Evolutionary conservation across 805 yeast species (phyloP).

Genomic region (Candida andamanensis): DNA sequence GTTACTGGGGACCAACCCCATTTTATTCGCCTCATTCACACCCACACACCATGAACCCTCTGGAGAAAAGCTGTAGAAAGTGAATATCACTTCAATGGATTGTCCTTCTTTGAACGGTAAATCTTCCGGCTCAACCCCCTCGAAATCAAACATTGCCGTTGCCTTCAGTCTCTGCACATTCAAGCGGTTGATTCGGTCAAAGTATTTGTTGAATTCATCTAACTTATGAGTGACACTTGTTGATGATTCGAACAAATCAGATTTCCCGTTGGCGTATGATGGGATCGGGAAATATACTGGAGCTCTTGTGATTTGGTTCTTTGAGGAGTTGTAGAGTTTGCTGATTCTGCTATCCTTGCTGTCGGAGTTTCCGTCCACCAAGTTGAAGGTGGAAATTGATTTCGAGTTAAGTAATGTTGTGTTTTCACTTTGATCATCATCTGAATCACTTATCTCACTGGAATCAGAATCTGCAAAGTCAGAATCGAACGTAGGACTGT

Average conservation of each 20-base stretch:
- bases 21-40: conserved; percentile 15
- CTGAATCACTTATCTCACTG: conserved; percentile 5
- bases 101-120: conserved; percentile 32
- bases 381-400: conserved; percentile 14
- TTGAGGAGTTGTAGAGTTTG: conserved; percentile 27
- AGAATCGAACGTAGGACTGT: conserved; percentile 5
- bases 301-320: conserved; percentile 27
- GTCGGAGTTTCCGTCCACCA: conserved; percentile 9
- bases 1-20: conserved; percentile 31
- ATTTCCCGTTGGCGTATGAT: conserved; percentile 1
- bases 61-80: conserved; percentile 21
- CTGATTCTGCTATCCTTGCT: conserved; percentile 14
- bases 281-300: conserved; percentile 18
- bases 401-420: conserved; percentile 1
- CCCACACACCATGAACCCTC: conserved; percentile 33
- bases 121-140: conserved; percentile 33
- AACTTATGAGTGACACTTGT: conserved; percentile 23
- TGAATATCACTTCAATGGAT: conserved; percentile 25
- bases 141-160: conserved; percentile 19
- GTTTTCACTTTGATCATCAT: conserved; percentile 6
- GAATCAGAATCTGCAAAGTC: conserved; percentile 2
- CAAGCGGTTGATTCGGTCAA: conserved; percentile 12
- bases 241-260: conserved; percentile 7
- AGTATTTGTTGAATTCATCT: conserved; percentile 19
- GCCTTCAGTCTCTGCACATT: conserved; percentile 4